phyloP scores from a whole-genome alignment of 495 filamentous ascomycete genomes.

The Podospora appendiculata region DNA sequence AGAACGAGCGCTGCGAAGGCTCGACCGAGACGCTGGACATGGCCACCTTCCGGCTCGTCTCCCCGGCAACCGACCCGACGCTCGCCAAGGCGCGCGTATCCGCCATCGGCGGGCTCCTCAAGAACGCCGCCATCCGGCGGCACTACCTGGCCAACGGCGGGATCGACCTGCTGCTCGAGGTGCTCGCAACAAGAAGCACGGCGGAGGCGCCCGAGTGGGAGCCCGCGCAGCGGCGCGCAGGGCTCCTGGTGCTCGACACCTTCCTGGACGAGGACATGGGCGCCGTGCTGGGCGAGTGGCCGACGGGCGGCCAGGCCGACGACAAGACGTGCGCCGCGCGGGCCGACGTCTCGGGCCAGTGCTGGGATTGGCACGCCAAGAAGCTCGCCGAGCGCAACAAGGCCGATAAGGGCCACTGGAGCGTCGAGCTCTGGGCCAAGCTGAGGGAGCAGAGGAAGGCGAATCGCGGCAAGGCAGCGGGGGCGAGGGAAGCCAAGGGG shows the following conservation, averaged over 20 bases:
- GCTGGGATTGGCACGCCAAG: constrained; percentile 33
- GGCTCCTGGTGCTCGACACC: constrained; percentile 47
- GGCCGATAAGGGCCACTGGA: constrained; percentile 22
- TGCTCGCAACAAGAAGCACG: constrained; percentile 24
- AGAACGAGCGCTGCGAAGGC: constrained; percentile 19
- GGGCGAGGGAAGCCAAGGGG: constrained; percentile 6
- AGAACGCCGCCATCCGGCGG: constrained; percentile 33
- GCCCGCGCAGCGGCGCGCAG: constrained; percentile 33
- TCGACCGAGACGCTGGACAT: constrained; percentile 3
- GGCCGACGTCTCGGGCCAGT: constrained; percentile 15
- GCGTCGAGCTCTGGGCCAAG: constrained; percentile 18
- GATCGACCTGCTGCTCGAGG: constrained; percentile 37
- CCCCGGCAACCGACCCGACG: constrained; percentile 18
- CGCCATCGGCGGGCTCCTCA: constrained; percentile 35
- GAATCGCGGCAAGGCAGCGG: background rate
- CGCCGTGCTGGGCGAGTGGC: constrained; percentile 42
- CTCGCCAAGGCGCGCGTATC: constrained; percentile 30
- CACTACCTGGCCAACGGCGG: constrained; percentile 43
- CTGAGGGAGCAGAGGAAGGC: constrained; percentile 14
- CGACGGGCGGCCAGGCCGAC: constrained; percentile 13
- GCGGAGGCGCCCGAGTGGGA: constrained; percentile 26
- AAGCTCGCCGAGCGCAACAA: constrained; percentile 11
- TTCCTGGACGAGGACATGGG: constrained; percentile 55
- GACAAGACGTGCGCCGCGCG: constrained; percentile 18
- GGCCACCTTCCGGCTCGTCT: constrained; percentile 19